Conservation (phyloP, 1,284 basidiomycete species). For the Rhodotorula sp. region DNA sequence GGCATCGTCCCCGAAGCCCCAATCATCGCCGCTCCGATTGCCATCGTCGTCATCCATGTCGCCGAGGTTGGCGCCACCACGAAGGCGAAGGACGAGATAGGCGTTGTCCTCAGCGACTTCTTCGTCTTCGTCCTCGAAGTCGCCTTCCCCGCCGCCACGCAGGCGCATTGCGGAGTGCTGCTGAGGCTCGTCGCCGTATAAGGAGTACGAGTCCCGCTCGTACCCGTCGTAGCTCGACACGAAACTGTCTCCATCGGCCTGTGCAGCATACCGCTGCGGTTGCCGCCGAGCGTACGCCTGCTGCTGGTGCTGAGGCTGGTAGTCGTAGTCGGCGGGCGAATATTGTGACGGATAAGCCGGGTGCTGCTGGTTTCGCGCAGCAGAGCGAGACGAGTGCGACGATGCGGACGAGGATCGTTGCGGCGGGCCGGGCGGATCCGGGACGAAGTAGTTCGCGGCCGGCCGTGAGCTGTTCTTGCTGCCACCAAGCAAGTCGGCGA, state of each 20-base stretch:
- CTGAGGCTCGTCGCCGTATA: neutral
- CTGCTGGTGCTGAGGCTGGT: neutral
- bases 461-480: neutral
- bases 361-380: neutral
- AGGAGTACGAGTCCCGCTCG: neutral
- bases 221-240: neutral
- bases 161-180: slow-evolving; percentile 22
- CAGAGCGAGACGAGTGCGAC: neutral
- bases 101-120: neutral
- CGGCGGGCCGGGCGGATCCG: slow-evolving; percentile 16
- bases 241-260: slow-evolving; percentile 1
- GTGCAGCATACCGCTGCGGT: neutral
- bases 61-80: slow-evolving; percentile 27
- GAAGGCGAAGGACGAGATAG: slow-evolving; percentile 6
- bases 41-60: slow-evolving; percentile 31
- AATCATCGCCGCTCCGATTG: slow-evolving; percentile 23
- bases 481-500: slow-evolving; percentile 23
- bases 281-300: neutral
- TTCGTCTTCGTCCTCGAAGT: neutral
- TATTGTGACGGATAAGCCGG: too few relatives aligned
- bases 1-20: slow-evolving; percentile 25
- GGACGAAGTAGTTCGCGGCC: slow-evolving; percentile 6
- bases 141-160: slow-evolving; percentile 7
- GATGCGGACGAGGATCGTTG: slow-evolving; percentile 4
- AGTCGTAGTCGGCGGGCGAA: neutral